Evolutionary conservation across 805 yeast species (phyloP).

Genomic region (Zygosaccharomyces gambellarensis): DNA sequence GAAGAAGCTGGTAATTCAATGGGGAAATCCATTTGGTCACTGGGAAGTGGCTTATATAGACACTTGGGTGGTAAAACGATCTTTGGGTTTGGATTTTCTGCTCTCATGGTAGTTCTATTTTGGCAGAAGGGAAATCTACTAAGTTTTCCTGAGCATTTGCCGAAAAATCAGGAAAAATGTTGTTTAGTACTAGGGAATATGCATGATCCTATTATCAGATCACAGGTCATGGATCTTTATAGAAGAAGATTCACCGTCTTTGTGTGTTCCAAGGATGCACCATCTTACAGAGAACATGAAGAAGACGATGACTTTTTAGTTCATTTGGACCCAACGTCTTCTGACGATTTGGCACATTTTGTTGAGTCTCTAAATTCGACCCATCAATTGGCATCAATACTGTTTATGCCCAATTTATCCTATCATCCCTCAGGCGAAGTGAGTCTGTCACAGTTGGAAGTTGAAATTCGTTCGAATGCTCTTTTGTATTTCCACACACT

Average conservation of each 20-base stretch:
- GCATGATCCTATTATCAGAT: constrained; percentile 34
- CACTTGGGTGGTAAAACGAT: neutral
- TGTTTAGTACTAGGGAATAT: constrained; percentile 32
- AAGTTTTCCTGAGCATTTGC: constrained; percentile 16
- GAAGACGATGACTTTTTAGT: constrained; percentile 30
- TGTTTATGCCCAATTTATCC: constrained; percentile 33
- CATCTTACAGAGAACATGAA: constrained; percentile 19
- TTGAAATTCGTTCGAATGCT: constrained; percentile 26
- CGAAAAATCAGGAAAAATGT: constrained; percentile 15
- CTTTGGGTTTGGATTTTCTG: constrained; percentile 18
- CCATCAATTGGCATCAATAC: constrained; percentile 21
- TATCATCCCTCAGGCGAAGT: constrained; percentile 30
- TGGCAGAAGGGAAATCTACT: constrained; percentile 15
- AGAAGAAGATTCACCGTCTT: constrained; percentile 32
- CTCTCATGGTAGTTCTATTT: constrained; percentile 13
- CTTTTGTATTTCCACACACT: constrained; percentile 23
- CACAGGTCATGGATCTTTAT: constrained; percentile 35
- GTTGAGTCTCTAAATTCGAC: constrained; percentile 15
- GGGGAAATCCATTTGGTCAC: neutral
- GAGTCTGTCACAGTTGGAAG: constrained; percentile 19
- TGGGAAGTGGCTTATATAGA: neutral
- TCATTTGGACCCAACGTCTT: constrained; percentile 24
- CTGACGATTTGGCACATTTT: constrained; percentile 21
- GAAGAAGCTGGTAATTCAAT: neutral
- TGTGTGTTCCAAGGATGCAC: constrained; percentile 29